Percentiles rank a stretch among this genome's conserved stretches.
These are phyloP conservation scores for Melanogaster broomeanus DNA, from an alignment of 768 basidiomycete species.

Conservation along the genomic window DNA sequence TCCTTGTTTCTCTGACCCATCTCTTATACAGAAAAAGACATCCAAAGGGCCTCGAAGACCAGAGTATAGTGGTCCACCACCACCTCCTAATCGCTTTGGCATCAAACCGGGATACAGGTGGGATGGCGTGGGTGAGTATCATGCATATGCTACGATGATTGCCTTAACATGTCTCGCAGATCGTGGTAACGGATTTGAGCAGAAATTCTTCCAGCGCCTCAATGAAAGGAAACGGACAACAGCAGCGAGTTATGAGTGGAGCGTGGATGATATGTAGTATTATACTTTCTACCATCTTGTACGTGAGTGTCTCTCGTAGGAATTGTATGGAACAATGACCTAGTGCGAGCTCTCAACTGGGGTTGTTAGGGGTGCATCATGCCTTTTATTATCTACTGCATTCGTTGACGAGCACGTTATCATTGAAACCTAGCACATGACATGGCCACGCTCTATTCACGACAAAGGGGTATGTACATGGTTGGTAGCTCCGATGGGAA, in stretches of 20 bases:
- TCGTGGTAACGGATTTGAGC: conserved; percentile 92
- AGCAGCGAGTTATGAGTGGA: conserved; percentile 80
- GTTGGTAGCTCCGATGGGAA: conserved; percentile 7
- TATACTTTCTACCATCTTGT: conserved; percentile 1
- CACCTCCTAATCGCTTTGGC: conserved; percentile 93
- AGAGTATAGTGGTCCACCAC: conserved; percentile 83
- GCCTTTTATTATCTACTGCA: not conserved
- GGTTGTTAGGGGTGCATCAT: no score
- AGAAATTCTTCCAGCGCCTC: conserved; percentile 81
- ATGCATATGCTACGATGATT: not conserved
- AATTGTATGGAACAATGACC: not conserved
- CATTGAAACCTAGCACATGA: no score
- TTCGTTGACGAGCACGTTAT: not conserved
- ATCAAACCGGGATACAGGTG: conserved; percentile 96
- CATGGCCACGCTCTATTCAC: not conserved
- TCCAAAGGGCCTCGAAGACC: conserved; percentile 78
- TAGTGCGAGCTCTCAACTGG: not conserved
- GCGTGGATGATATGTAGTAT: conserved; percentile 88
- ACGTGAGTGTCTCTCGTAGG: not conserved
- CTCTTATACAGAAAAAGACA: conserved; percentile 61
- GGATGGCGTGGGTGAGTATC: conserved; percentile 90
- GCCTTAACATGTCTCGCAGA: conserved; percentile 48
- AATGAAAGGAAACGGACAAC: conserved; percentile 75
- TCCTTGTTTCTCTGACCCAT: conserved; percentile 2
- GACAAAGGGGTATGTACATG: not conserved